Conservation (phyloP, 2,329 filamentous ascomycete species). For the Fusarium gaditjirri region DNA sequence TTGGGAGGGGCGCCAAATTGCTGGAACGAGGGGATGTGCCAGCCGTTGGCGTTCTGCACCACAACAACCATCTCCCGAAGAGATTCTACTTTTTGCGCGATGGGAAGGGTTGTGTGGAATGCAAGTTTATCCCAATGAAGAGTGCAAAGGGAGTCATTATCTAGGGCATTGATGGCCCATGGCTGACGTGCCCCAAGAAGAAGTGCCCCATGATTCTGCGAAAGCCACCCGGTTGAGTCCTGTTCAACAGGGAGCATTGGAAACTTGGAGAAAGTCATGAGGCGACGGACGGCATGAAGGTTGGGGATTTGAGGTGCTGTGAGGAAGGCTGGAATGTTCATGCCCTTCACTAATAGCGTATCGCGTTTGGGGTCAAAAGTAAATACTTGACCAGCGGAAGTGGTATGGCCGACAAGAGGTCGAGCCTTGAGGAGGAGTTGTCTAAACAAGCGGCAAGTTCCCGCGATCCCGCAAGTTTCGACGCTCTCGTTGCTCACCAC, state of each 20-base stretch:
- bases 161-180: neutral
- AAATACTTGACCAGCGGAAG: neutral
- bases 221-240: neutral
- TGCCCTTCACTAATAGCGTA: neutral
- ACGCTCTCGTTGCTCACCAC: neutral
- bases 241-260: neutral
- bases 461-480: neutral
- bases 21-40: neutral
- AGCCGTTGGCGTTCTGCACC: too few species aligned
- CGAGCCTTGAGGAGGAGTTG: neutral
- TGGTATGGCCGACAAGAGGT: neutral
- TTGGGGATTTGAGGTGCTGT: rapidly evolving
- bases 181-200: too few species aligned
- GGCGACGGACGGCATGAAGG: neutral
- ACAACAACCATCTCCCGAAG: too few species aligned
- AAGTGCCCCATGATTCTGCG: too few species aligned
- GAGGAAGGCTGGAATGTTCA: neutral
- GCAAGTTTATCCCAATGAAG: neutral
- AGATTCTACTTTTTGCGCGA: too few species aligned
- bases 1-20: neutral
- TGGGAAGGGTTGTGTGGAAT: too few species aligned
- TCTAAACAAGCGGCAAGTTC: neutral
- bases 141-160: too few species aligned
- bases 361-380: neutral
- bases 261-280: neutral